phyloP scores from a whole-genome alignment of 2,329 filamentous ascomycete species.

The Cercospora sp. region DNA sequence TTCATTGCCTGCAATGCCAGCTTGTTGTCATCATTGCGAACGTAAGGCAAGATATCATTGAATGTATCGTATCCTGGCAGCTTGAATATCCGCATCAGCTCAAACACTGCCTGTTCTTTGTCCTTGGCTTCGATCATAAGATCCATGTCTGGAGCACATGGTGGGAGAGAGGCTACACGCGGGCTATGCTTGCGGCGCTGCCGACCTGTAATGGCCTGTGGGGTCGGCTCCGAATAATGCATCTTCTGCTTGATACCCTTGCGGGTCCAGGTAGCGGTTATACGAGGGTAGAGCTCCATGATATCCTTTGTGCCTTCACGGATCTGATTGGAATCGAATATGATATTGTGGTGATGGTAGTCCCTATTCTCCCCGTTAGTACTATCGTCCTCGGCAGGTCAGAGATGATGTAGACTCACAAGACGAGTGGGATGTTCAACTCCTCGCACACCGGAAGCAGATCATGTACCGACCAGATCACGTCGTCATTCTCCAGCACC shows the following conservation, averaged over 20 bases:
- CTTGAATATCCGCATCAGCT: conserved; percentile 85
- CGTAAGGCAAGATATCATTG: conserved; percentile 75
- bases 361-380: conserved; percentile 51
- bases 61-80: conserved; percentile 76
- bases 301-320: conserved; percentile 86
- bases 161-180: conserved; percentile 75
- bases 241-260: conserved; percentile 92
- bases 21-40: conserved; percentile 73
- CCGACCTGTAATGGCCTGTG: conserved; percentile 72
- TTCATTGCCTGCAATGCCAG: conserved; percentile 41
- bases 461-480: conserved; percentile 90
- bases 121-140: conserved; percentile 99
- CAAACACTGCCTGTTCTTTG: conserved; percentile 95
- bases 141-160: conserved; percentile 81
- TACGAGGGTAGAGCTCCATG: conserved; percentile 70
- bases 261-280: conserved; percentile 77
- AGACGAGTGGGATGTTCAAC: conserved; percentile 86
- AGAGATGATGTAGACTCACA: conserved; percentile 43
- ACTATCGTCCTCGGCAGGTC: neutral
- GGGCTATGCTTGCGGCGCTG: conserved; percentile 84
- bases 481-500: conserved; percentile 92
- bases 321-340: conserved; percentile 71
- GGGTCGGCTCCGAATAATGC: conserved; percentile 86
- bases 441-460: conserved; percentile 87
- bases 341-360: conserved; percentile 93